phyloP scores from a whole-genome alignment of 2,329 filamentous ascomycete species.

The Scytalidium sp. region DNA sequence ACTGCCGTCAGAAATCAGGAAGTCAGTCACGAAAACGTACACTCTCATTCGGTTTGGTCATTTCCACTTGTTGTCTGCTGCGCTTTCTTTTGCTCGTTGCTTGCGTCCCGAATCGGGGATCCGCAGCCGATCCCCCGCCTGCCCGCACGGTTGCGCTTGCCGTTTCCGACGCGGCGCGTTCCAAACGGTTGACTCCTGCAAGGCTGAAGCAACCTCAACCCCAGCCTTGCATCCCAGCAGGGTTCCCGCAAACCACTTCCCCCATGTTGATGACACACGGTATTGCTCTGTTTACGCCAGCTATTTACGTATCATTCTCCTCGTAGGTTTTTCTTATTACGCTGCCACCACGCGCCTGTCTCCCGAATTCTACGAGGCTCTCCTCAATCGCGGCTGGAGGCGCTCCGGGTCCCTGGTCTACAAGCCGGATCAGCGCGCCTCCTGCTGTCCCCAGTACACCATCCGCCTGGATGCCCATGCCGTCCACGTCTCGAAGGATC shows the following conservation, averaged over 20 bases:
- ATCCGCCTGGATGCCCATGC: constrained; percentile 66
- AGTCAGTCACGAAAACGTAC: constrained; percentile 26
- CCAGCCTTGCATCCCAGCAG: neutral
- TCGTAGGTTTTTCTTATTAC: constrained; percentile 70
- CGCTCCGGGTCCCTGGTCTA: constrained; percentile 71
- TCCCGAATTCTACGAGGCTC: constrained; percentile 64
- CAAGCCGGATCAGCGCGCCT: constrained; percentile 71
- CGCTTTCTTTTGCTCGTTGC: neutral
- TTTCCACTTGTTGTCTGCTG: neutral
- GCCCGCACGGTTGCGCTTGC: neutral
- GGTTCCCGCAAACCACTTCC: too few species aligned
- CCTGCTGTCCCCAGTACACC: constrained; percentile 92
- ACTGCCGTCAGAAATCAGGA: constrained; percentile 24
- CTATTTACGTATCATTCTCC: constrained; percentile 16
- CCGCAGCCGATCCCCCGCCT: too few species aligned
- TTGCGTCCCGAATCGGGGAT: too few species aligned
- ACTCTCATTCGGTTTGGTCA: neutral
- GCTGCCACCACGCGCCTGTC: constrained; percentile 58
- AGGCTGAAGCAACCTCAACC: neutral
- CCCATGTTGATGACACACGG: too few species aligned
- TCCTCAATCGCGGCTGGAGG: constrained; percentile 77
- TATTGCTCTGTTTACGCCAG: too few species aligned
- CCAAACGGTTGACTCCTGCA: neutral
- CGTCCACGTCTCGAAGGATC: constrained; percentile 67
- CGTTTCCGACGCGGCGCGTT: neutral